A percentile compares a stretch with the other conserved stretches of the same genome.
Evolutionary conservation across 306 rosid genomes (phyloP).

Genomic region (Abrus pulchellus): DNA sequence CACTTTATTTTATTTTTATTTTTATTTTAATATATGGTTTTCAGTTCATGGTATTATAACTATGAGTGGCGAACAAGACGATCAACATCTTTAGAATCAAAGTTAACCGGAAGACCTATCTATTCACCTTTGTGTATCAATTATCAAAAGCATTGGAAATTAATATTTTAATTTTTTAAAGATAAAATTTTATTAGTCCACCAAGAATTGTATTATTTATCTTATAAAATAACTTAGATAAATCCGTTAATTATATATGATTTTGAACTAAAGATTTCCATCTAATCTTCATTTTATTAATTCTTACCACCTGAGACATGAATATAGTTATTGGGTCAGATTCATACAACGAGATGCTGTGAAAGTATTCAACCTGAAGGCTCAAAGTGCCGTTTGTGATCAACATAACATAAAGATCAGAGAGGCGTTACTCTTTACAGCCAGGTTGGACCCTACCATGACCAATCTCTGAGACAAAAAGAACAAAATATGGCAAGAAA

Average conservation of each 20-base stretch:
- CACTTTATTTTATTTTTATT: neutral
- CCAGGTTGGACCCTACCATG: neutral
- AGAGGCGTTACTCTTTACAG: neutral
- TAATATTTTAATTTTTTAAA: too few relatives aligned
- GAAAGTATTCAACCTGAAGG: too few relatives aligned
- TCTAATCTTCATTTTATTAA: too few relatives aligned
- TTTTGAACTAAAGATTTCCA: too few relatives aligned
- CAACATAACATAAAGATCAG: neutral
- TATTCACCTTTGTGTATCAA: neutral
- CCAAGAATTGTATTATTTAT: too few relatives aligned
- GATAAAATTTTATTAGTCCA: too few relatives aligned
- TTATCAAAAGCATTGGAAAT: neutral
- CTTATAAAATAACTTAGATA: too few relatives aligned
- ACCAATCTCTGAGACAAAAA: neutral
- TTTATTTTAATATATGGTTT: neutral
- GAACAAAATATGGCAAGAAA: neutral
- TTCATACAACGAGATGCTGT: neutral
- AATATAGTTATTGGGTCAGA: neutral
- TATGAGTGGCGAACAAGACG: slow-evolving; percentile 50
- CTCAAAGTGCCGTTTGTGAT: neutral
- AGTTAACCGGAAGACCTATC: neutral
- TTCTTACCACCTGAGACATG: too few relatives aligned
- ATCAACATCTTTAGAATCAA: slow-evolving; percentile 14
- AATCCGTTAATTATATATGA: too few relatives aligned
- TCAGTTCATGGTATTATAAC: neutral